Evolutionary conservation across 1,284 basidiomycete genomes (phyloP).

Genomic region (Leccinum pachyderme): DNA sequence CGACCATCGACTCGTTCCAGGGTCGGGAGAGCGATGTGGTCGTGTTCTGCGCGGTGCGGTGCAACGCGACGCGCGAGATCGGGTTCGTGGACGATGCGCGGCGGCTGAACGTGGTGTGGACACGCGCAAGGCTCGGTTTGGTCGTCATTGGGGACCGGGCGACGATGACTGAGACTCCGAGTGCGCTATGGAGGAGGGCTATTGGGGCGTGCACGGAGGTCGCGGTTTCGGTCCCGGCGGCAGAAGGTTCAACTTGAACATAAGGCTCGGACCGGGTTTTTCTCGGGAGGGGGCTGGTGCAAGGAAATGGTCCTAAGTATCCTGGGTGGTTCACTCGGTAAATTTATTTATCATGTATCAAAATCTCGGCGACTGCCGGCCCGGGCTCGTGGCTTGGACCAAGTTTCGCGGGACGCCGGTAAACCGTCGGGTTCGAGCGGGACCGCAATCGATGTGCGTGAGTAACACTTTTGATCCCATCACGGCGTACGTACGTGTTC

Average conservation of each 20-base stretch:
- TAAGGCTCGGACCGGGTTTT: neutral
- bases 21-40: conserved; percentile 73
- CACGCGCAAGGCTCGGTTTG: conserved; percentile 60
- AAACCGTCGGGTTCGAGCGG: too few relatives aligned
- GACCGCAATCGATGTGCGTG: too few relatives aligned
- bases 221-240: conserved; percentile 4
- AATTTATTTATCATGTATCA: too few relatives aligned
- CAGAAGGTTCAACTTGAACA: neutral
- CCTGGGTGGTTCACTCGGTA: too few relatives aligned
- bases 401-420: too few relatives aligned
- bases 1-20: conserved; percentile 75
- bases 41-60: conserved; percentile 69
- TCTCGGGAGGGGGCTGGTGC: too few relatives aligned
- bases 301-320: too few relatives aligned
- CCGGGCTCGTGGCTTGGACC: too few relatives aligned
- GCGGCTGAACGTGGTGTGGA: conserved; percentile 72
- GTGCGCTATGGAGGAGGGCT: conserved; percentile 51
- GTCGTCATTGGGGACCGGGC: conserved; percentile 63
- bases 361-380: too few relatives aligned
- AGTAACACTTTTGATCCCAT: too few relatives aligned
- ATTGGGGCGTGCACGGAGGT: conserved; percentile 44
- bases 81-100: conserved; percentile 66
- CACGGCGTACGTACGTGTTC: too few relatives aligned
- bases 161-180: conserved; percentile 46
- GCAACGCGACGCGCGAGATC: conserved; percentile 55